A percentile compares a stretch with the other conserved stretches of the same genome.
phyloP scores from a whole-genome alignment of 768 basidiomycete genomes.

The Leccinellum albellum region DNA sequence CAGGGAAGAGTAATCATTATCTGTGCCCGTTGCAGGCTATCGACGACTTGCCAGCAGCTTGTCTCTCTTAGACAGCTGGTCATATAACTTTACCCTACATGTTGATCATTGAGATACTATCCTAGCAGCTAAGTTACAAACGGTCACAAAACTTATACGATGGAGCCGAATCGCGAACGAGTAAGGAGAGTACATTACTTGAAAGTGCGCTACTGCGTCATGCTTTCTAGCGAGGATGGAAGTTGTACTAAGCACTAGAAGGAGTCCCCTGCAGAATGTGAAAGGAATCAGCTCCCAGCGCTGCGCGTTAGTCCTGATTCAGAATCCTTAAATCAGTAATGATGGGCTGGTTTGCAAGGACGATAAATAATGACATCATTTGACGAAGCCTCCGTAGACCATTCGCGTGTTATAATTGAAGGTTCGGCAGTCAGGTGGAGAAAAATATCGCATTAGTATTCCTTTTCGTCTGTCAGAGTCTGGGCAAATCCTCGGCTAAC shows the following conservation, averaged over 20 bases:
- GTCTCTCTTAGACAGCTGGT: too few relatives aligned
- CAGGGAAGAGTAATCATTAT: too few relatives aligned
- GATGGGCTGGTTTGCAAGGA: not conserved
- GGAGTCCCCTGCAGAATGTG: not conserved
- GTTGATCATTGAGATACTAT: too few relatives aligned
- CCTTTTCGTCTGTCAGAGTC: not conserved
- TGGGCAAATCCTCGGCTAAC: not conserved
- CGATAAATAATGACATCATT: not conserved
- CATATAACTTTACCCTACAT: too few relatives aligned
- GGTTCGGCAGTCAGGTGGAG: not conserved
- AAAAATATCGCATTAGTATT: not conserved
- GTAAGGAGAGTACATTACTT: not conserved
- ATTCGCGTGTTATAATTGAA: too few relatives aligned
- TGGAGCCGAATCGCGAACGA: not conserved
- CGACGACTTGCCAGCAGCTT: too few relatives aligned
- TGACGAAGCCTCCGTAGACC: not conserved
- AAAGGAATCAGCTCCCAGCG: not conserved
- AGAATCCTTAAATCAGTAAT: not conserved
- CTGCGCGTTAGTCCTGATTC: not conserved
- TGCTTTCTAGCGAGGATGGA: not conserved
- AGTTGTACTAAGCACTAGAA: too few relatives aligned
- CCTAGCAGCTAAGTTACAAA: too few relatives aligned
- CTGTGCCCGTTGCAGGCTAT: too few relatives aligned
- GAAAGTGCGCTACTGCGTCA: not conserved
- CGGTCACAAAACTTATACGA: too few relatives aligned